Conservation (phyloP, 2,329 filamentous ascomycete species). For the Xylariaceae sp. region DNA sequence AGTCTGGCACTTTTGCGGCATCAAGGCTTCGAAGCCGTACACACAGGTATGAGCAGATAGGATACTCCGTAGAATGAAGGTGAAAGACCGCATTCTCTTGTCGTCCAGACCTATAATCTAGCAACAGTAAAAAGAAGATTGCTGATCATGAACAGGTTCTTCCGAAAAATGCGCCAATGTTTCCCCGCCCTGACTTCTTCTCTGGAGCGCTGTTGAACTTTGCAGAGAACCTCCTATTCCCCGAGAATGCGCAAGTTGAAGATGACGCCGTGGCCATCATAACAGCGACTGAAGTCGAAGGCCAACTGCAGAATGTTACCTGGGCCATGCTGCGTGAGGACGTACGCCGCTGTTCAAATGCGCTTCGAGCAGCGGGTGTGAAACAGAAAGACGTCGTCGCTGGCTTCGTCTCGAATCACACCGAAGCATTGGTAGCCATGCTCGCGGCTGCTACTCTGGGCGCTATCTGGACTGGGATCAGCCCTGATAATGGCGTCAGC, state of each 20-base stretch:
- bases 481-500: constrained; percentile 86
- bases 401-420: constrained; percentile 85
- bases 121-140: background rate
- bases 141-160: constrained; percentile 57
- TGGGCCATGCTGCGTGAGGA: constrained; percentile 80
- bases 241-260: constrained; percentile 53
- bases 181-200: constrained; percentile 86
- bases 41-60: constrained; percentile 46
- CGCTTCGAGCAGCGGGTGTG: constrained; percentile 66
- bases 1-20: constrained; percentile 77
- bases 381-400: constrained; percentile 55
- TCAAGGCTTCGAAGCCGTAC: constrained; percentile 66
- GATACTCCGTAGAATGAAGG: background rate
- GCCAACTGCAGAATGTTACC: constrained; percentile 55
- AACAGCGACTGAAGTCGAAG: constrained; percentile 71
- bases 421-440: constrained; percentile 83
- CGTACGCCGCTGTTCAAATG: constrained; percentile 70
- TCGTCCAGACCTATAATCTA: too few relatives aligned
- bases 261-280: constrained; percentile 69
- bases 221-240: constrained; percentile 90
- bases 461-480: constrained; percentile 89
- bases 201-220: constrained; percentile 79
- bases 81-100: too few relatives aligned
- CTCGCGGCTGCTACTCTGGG: constrained; percentile 79
- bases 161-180: constrained; percentile 67